Evolutionary conservation across 1,139 yeast species (phyloP).

Genomic region (Suhomyces kunorum): DNA sequence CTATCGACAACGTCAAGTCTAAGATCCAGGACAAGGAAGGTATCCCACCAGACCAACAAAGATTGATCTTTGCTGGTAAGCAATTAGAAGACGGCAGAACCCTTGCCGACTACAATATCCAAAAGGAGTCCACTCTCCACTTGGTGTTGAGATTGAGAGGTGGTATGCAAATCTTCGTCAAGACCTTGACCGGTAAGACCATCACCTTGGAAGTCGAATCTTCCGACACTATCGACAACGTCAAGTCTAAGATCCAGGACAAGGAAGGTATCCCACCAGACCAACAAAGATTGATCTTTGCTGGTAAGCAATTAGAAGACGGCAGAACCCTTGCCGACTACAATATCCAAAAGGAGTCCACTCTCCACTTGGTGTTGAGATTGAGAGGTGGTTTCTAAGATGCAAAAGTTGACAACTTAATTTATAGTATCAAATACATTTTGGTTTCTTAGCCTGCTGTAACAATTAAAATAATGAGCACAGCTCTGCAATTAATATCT

Average conservation of each 20-base stretch:
- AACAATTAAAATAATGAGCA: too few relatives aligned
- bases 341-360: constrained; percentile 94
- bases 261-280: constrained; percentile 95
- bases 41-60: constrained; percentile 93
- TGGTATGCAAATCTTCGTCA: constrained; percentile 69
- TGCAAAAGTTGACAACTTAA: not conserved
- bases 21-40: constrained; percentile 96
- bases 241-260: constrained; percentile 90
- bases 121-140: constrained; percentile 88
- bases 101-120: constrained; percentile 90
- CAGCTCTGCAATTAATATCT: too few relatives aligned
- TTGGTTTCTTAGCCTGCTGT: not conserved
- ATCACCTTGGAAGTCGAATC: constrained; percentile 93
- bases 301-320: constrained; percentile 93
- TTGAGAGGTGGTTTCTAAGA: constrained; percentile 82
- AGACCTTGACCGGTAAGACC: constrained; percentile 78
- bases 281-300: constrained; percentile 90
- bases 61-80: constrained; percentile 92
- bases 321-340: constrained; percentile 91
- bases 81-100: constrained; percentile 95
- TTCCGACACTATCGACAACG: constrained; percentile 91
- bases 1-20: constrained; percentile 91
- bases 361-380: constrained; percentile 83
- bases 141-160: constrained; percentile 91
- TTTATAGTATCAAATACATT: constrained; percentile 1